These are phyloP conservation scores for Trichophyton rubrum DNA, from an alignment of 2,329 filamentous ascomycete species.

Conservation along the genomic window DNA sequence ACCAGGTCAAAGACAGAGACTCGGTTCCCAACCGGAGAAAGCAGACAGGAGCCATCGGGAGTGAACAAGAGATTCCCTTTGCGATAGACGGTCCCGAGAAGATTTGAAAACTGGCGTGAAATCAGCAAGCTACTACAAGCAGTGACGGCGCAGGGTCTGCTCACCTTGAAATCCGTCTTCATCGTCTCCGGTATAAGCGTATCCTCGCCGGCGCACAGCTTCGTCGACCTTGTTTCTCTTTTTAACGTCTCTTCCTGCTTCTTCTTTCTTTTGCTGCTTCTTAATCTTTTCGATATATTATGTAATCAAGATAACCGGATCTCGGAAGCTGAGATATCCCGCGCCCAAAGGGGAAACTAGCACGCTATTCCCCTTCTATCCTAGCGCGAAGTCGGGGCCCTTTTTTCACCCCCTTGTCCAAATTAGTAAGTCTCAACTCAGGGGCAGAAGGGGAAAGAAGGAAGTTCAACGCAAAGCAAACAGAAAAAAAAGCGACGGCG, in stretches of 20 bases:
- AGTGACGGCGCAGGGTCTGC: not conserved
- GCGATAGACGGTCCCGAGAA: constrained; percentile 95
- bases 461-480: constrained; percentile 7
- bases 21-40: constrained; percentile 91
- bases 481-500: constrained; percentile 10
- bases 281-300: not conserved
- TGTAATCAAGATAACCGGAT: not conserved
- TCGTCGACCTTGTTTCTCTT: not conserved
- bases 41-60: constrained; percentile 86
- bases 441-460: constrained; percentile 18
- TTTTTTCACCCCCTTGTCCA: constrained; percentile 11
- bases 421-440: constrained; percentile 17
- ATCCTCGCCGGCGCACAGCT: constrained; percentile 5
- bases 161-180: constrained; percentile 98
- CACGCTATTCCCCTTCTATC: constrained; percentile 16
- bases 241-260: not conserved
- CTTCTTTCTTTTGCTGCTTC: not conserved
- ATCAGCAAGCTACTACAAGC: constrained; percentile 16
- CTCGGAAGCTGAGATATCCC: constrained; percentile 17
- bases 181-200: constrained; percentile 39
- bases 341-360: constrained; percentile 12
- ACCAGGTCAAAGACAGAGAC: constrained; percentile 94
- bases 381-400: constrained; percentile 23
- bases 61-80: constrained; percentile 95
- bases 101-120: constrained; percentile 74